phyloP scores from a whole-genome alignment of 306 rosid species.

The Cucurbita maxima region DNA sequence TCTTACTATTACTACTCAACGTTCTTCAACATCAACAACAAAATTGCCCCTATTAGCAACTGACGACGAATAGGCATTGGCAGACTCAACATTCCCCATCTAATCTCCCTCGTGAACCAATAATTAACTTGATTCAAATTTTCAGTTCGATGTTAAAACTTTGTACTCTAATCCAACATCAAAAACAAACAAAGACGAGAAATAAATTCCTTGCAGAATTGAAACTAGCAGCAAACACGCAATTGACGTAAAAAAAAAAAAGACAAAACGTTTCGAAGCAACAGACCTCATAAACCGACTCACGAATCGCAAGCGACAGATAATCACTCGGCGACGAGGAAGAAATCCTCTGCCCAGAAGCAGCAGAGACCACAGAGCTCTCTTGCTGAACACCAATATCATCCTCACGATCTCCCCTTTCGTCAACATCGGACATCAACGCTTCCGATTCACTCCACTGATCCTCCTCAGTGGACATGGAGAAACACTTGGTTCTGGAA shows the following conservation, averaged over 20 bases:
- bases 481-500: slow-evolving; percentile 25
- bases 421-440: slow-evolving; percentile 7
- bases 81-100: neutral
- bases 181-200: neutral
- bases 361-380: slow-evolving; percentile 1
- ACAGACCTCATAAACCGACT: slow-evolving; percentile 76
- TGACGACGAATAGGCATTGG: neutral
- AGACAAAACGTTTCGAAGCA: neutral
- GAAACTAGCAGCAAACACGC: neutral
- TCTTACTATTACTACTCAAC: neutral
- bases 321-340: slow-evolving; percentile 43
- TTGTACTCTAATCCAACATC: neutral
- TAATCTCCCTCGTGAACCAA: neutral
- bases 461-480: slow-evolving; percentile 59
- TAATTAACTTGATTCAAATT: neutral
- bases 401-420: slow-evolving; percentile 16
- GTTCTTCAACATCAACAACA: neutral
- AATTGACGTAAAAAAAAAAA: neutral
- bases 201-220: neutral
- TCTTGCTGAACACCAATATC: slow-evolving; percentile 7
- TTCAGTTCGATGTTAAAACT: neutral
- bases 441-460: slow-evolving; percentile 30
- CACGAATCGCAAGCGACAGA: slow-evolving; percentile 76
- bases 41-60: neutral
- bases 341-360: slow-evolving; percentile 20